Evolutionary conservation across 2,329 filamentous ascomycete species (phyloP), one percentile per base, ranked within the genome.

Genomic region (Lomentospora prolificans): DNA sequence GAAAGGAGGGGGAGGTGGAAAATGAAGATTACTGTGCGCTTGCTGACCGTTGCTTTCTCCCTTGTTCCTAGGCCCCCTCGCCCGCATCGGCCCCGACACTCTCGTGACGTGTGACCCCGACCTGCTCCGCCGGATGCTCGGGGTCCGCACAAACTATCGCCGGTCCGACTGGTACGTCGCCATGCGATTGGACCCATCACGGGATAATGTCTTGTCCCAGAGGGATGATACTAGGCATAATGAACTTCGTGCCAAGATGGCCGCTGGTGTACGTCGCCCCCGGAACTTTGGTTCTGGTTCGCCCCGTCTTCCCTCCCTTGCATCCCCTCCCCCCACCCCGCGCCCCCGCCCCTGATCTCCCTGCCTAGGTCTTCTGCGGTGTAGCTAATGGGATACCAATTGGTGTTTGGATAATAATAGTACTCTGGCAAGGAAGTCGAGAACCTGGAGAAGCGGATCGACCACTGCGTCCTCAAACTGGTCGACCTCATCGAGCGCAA

Each of bases 401-500:
- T 33, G n/a, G 30, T 33, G 30, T 12, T 33, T 6, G 30, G 30
- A 33, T 33, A 55, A 8, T 3, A 30, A 25, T 31, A 62, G 60
- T 80, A 80, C 60, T 71, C 75, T 3, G 77, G 77, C 5, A 77
- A 77, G 58, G 79, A 80, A 36, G 76, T 79, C n/a, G 69, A 72
- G 3, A 65, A 67, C 4, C 63, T 81, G 1, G 78, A 82, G 59
- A 60, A 66, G 9, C 71, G 72, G 30, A 73, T 82, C 30, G 76
- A 82, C 57, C 62, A 67, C 14, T 72, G 75, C 46, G 67, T 82
- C 5, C 57, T 66, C 19, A 68, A 75, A 1, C 66, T 80, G 1
- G 60, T 80, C 19, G 52, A 64, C 0, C 66, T 80, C 1, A 69
- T 80, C 51, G 66, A 48, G 19, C 44, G 58, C 22, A 71, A 69